Base-by-base conservation (phyloP, 1,284 basidiomycete genomes). In the Apiotrichum siamense region DNA sequence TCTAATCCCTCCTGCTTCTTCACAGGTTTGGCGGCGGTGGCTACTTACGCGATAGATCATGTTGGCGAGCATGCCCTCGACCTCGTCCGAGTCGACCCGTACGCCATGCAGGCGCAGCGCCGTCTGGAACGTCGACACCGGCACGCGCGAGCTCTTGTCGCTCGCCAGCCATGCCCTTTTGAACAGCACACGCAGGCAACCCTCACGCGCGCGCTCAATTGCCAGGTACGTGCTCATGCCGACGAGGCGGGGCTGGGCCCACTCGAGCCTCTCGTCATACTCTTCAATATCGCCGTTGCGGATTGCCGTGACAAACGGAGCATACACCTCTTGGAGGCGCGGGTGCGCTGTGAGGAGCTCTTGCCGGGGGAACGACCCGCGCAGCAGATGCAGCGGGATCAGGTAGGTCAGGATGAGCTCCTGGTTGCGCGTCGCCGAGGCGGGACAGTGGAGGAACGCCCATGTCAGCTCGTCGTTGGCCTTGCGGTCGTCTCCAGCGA, bases 381-480 rank as follows among this genome's bases (percentile, higher is more conserved):
- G 84, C 24, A 96, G 77, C 21, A 97, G 83, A 15, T 87, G 85
- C 18, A 97, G 78, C 0, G 93, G 90, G 44, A 97, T 83, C 25
- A 97, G 80, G 68, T 91, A 97, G 9, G 84, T 85, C 44, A 97
- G 77, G 57, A 97, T 93, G 20, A 93, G 83, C 89, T 90, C 83
- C 75, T 86, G 85, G 66, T 96, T 94, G 46, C 79, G 78, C 20
- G 77, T 77, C 1, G 87, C 81, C 7, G 75, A 74, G 9, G 77
- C 69, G 58, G 88, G 82, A 73, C 91, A 96, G 55, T 86, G 79
- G 59, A 86, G 82, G 65, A 91, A 87, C 11, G 90, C 87, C 60
- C 84, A 81, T 0, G 82, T 84, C 35, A 97, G 79, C 64, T 93
- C 85, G 64, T 84, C 79, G 67, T 90, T 87, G 25, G 92, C 84